A percentile compares a stretch with the other conserved stretches of the same genome.
phyloP scores from a whole-genome alignment of 306 rosid genomes.

The Quercus aquifolioides region DNA sequence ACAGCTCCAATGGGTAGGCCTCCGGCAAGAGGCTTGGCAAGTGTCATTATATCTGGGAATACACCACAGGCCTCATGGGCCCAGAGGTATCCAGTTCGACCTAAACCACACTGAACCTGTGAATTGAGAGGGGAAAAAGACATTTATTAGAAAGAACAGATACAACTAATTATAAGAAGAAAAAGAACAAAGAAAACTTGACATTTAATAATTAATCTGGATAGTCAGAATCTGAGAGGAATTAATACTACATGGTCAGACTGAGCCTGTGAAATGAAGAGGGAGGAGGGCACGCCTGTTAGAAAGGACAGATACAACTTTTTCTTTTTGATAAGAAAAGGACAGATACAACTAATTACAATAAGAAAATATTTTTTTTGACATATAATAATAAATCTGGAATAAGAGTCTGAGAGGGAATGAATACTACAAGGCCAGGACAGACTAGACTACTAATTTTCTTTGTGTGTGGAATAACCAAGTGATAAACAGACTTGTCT shows the following conservation, averaged over 20 bases:
- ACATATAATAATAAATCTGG: too few relatives aligned
- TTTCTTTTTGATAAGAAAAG: too few relatives aligned
- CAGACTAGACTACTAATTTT: too few relatives aligned
- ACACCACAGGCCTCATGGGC: slow-evolving; percentile 74
- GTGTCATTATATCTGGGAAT: slow-evolving; percentile 91
- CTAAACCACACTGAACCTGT: slow-evolving; percentile 95
- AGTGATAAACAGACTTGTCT: neutral
- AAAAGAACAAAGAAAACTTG: neutral
- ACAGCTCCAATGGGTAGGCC: slow-evolving; percentile 91
- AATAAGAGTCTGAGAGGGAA: too few relatives aligned
- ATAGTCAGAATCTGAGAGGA: neutral
- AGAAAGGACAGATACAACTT: too few relatives aligned
- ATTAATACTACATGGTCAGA: neutral
- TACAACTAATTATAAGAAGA: neutral
- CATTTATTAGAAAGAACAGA: neutral
- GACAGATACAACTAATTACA: too few relatives aligned
- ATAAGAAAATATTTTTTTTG: too few relatives aligned
- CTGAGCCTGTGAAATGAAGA: too few relatives aligned
- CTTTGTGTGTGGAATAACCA: neutral
- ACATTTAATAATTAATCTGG: too few relatives aligned
- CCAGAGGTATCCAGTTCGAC: slow-evolving; percentile 83
- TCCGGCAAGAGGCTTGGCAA: slow-evolving; percentile 96
- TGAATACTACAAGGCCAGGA: neutral
- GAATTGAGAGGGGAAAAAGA: neutral
- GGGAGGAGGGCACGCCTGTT: too few relatives aligned